Conservation (phyloP, 768 basidiomycete species). For the Brasilioporus rufonigricans region DNA sequence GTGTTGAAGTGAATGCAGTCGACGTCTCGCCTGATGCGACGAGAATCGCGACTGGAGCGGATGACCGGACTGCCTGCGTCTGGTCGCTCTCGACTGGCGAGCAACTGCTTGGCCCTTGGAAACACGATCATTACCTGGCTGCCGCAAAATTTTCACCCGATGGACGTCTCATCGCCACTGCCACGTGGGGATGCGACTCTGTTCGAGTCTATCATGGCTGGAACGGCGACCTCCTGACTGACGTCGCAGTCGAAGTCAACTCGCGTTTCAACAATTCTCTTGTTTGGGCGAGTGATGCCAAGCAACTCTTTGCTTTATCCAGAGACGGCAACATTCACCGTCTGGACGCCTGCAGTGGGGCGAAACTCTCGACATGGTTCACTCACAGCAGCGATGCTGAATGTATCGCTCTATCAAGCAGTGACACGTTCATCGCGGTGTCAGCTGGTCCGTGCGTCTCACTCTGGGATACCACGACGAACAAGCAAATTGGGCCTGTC, state of each 20-base stretch:
- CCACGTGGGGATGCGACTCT: background rate
- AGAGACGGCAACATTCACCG: background rate
- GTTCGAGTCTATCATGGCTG: background rate
- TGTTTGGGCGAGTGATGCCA: background rate
- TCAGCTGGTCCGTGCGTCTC: background rate
- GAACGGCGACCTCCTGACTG: background rate
- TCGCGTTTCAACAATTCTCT: background rate
- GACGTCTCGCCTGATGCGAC: background rate
- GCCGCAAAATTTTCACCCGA: slow-evolving; percentile 4
- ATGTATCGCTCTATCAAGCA: background rate
- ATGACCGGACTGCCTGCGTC: background rate
- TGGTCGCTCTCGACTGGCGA: background rate
- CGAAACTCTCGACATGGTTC: background rate
- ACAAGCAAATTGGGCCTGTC: background rate
- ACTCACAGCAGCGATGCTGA: background rate
- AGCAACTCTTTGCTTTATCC: background rate
- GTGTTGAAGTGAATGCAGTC: background rate
- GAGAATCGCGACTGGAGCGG: background rate
- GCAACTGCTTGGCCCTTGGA: background rate
- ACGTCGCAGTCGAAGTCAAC: background rate
- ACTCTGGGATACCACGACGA: background rate
- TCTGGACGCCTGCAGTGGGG: background rate
- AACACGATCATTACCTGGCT: background rate
- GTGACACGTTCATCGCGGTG: background rate
- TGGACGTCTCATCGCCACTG: background rate